These are phyloP conservation scores for Rhizophlyctis rosea DNA, from an alignment of 192 early-diverging fungal genomes.

Conservation along the genomic window DNA sequence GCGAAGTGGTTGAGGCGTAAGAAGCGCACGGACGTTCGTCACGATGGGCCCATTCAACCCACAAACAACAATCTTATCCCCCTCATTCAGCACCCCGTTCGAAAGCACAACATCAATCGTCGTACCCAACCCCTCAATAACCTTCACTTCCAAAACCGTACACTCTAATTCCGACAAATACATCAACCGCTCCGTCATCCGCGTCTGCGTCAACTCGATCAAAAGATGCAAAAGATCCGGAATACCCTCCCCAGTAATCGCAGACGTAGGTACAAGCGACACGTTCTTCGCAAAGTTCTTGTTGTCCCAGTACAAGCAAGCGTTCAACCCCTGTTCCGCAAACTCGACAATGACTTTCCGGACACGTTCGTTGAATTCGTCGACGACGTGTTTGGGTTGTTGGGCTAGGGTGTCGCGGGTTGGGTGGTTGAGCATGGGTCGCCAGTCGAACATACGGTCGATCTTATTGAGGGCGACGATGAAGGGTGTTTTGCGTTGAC, in stretches of 20 bases:
- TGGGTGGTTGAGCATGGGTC: conserved; percentile 74
- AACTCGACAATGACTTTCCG: conserved; percentile 76
- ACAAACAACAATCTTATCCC: conserved; percentile 93
- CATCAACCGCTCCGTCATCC: conserved; percentile 95
- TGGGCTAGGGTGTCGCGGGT: conserved; percentile 74
- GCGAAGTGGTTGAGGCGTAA: conserved; percentile 98
- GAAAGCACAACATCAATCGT: conserved; percentile 96
- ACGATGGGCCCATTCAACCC: conserved; percentile 93
- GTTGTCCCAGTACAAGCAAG: conserved; percentile 92
- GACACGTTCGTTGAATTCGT: conserved; percentile 85
- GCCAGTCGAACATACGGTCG: conserved; percentile 95
- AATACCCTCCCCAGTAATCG: conserved; percentile 97
- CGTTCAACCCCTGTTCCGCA: conserved; percentile 96
- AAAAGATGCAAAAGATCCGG: conserved; percentile 94
- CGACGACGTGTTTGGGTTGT: conserved; percentile 69
- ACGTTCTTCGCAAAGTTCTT: conserved; percentile 92
- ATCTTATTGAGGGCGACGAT: conserved; percentile 99
- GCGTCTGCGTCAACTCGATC: conserved; percentile 85
- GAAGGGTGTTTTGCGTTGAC: conserved; percentile 93
- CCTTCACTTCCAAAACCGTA: conserved; percentile 99
- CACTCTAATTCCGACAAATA: conserved; percentile 94
- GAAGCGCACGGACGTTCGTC: conserved; percentile 86
- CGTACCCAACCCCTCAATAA: conserved; percentile 96
- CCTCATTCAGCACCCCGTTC: conserved; percentile 88
- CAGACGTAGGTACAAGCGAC: conserved; percentile 95